These are phyloP conservation scores for Neobulgaria alba DNA, from an alignment of 2,329 filamentous ascomycete species.

Conservation along the genomic window DNA sequence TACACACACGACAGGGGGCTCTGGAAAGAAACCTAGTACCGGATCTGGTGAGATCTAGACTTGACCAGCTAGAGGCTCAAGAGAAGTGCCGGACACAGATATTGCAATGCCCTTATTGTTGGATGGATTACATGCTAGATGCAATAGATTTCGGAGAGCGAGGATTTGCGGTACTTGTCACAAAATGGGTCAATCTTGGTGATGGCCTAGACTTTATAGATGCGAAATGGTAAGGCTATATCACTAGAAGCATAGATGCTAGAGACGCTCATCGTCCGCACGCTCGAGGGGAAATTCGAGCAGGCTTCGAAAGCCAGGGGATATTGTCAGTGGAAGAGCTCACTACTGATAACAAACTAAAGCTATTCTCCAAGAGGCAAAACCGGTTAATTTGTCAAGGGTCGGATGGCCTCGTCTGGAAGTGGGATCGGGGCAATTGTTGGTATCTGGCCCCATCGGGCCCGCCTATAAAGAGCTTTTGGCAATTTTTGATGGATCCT, in stretches of 20 bases:
- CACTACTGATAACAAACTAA: constrained; percentile 13
- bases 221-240: constrained; percentile 14
- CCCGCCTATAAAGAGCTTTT: constrained; percentile 6
- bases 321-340: constrained; percentile 12
- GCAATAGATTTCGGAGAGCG: constrained; percentile 10
- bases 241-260: constrained; percentile 3
- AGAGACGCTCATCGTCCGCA: constrained; percentile 8
- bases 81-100: constrained; percentile 6
- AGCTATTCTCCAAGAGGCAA: constrained; percentile 12
- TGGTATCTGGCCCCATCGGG: constrained; percentile 10
- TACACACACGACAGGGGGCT: constrained; percentile 5
- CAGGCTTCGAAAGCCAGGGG: constrained; percentile 11
- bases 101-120: constrained; percentile 8
- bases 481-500: constrained; percentile 2
- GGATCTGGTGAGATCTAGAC: constrained; percentile 4
- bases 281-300: constrained; percentile 7
- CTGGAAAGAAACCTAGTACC: constrained; percentile 1
- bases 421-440: constrained; percentile 1
- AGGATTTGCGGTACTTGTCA: constrained; percentile 8
- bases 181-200: constrained; percentile 15
- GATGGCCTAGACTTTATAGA: constrained; percentile 11
- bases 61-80: constrained; percentile 6
- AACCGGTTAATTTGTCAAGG: constrained; percentile 1
- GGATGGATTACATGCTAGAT: constrained; percentile 12
- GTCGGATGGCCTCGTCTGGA: constrained; percentile 8